Evolutionary conservation across 257 asterid species (phyloP).

Genomic region (Solanum corneliomulleri): DNA sequence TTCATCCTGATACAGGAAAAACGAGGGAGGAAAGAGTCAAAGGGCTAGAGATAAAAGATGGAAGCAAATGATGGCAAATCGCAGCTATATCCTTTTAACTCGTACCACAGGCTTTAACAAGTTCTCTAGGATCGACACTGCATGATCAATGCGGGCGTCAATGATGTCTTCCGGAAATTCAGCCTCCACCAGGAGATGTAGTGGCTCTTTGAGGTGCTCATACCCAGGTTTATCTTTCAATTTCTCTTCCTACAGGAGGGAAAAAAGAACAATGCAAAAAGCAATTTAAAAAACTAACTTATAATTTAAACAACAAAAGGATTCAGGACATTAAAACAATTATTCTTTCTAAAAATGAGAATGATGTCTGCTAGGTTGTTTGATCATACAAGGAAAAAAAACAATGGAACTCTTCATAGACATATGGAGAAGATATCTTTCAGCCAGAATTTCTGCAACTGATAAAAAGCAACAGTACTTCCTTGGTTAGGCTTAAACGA

Average conservation of each 20-base stretch:
- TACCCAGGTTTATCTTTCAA: conserved; percentile 66
- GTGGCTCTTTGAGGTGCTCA: conserved; percentile 76
- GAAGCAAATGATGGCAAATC: background rate
- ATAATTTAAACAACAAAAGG: background rate
- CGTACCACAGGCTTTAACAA: conserved; percentile 74
- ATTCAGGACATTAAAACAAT: background rate
- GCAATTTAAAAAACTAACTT: background rate
- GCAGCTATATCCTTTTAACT: background rate
- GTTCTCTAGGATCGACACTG: conserved; percentile 47
- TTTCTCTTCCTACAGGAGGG: conserved; percentile 44
- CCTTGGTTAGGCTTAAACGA: too few relatives aligned
- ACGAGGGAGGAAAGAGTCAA: background rate
- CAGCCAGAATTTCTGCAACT: background rate
- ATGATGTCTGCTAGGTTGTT: background rate
- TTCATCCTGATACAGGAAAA: conserved; percentile 34
- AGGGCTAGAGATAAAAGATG: background rate
- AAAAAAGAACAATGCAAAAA: background rate
- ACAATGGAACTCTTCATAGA: background rate
- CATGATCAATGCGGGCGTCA: conserved; percentile 59
- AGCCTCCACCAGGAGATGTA: conserved; percentile 72
- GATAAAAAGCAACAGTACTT: too few relatives aligned
- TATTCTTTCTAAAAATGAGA: background rate
- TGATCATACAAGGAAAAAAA: background rate
- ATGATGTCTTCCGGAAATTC: conserved; percentile 70
- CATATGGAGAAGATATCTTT: background rate